phyloP scores from a whole-genome alignment of 495 filamentous ascomycete genomes.

The Aspergillus sclerotiicarbonarius region DNA sequence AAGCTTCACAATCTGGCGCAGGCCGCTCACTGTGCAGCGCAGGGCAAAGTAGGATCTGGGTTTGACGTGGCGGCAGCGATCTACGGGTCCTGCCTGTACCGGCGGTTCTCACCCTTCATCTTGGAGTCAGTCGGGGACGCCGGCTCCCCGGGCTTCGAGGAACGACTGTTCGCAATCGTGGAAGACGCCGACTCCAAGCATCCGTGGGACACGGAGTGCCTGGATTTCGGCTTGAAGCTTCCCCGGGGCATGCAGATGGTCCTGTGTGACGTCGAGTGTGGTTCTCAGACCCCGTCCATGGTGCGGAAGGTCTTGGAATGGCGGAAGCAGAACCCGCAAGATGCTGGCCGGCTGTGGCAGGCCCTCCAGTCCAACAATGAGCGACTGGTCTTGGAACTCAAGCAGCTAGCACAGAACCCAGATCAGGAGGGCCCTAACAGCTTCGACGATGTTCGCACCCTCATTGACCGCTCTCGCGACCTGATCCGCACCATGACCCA shows the following conservation, averaged over 20 bases:
- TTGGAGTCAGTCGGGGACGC: slow-evolving; percentile 63
- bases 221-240: slow-evolving; percentile 60
- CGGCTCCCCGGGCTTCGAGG: slow-evolving; percentile 61
- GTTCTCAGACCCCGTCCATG: slow-evolving; percentile 91
- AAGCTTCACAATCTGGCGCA: slow-evolving; percentile 90
- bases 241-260: slow-evolving; percentile 69
- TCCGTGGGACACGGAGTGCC: slow-evolving; percentile 76
- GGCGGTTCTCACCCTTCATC: slow-evolving; percentile 80
- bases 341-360: slow-evolving; percentile 68
- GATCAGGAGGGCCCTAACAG: slow-evolving; percentile 28
- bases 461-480: slow-evolving; percentile 52
- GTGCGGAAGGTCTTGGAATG: slow-evolving; percentile 86
- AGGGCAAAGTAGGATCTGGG: slow-evolving; percentile 93
- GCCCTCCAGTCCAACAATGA: slow-evolving; percentile 73
- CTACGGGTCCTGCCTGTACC: slow-evolving; percentile 86
- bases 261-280: slow-evolving; percentile 95
- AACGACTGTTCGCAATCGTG: slow-evolving; percentile 61
- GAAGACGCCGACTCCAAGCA: slow-evolving; percentile 49
- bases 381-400: slow-evolving; percentile 62
- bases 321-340: slow-evolving; percentile 65
- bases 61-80: slow-evolving; percentile 96
- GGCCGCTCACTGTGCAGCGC: slow-evolving; percentile 89
- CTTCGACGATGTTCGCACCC: slow-evolving; percentile 35
- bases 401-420: slow-evolving; percentile 35
- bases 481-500: slow-evolving; percentile 73